Percentiles rank a stretch among this genome's conserved stretches.
Conservation (phyloP, 805 yeast genomes). For the Myxozyma melibiosi region DNA sequence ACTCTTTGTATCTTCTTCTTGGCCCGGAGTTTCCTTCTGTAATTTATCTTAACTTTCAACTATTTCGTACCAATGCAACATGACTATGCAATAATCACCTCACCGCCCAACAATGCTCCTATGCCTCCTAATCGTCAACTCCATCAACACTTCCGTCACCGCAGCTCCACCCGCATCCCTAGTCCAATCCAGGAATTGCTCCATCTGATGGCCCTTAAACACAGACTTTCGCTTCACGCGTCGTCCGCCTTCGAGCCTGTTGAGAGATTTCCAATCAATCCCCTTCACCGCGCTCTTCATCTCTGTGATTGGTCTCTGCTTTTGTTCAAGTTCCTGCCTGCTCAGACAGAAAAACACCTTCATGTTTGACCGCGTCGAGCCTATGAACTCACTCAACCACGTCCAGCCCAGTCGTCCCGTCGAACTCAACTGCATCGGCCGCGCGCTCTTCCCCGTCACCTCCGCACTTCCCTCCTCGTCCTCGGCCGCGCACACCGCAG, state of each 20-base stretch:
- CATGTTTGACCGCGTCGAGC: conserved; percentile 10
- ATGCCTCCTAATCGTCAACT: conserved; percentile 23
- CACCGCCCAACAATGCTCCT: not conserved
- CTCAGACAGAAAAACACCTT: conserved; percentile 17
- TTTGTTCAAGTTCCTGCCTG: not conserved
- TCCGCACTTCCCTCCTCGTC: not conserved
- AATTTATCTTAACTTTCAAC: not conserved
- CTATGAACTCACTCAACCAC: conserved; percentile 23
- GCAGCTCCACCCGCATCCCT: conserved; percentile 1
- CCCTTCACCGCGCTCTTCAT: conserved; percentile 11
- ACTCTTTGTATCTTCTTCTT: too few species aligned
- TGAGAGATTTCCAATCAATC: conserved; percentile 27
- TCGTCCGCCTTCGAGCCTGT: conserved; percentile 12
- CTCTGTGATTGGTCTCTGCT: not conserved
- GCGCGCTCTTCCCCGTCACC: not conserved
- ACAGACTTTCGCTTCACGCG: conserved; percentile 27
- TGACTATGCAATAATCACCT: not conserved
- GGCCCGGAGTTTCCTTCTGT: conserved; percentile 1
- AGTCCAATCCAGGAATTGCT: conserved; percentile 23
- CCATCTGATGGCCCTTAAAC: conserved; percentile 24
- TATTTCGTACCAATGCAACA: not conserved
- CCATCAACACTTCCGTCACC: conserved; percentile 13
- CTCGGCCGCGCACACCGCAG: conserved; percentile 1
- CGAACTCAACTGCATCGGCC: not conserved
- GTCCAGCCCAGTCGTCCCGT: conserved; percentile 15